phyloP scores from a whole-genome alignment of 176 grass and related monocot species.

The Oropetium thomaeum region DNA sequence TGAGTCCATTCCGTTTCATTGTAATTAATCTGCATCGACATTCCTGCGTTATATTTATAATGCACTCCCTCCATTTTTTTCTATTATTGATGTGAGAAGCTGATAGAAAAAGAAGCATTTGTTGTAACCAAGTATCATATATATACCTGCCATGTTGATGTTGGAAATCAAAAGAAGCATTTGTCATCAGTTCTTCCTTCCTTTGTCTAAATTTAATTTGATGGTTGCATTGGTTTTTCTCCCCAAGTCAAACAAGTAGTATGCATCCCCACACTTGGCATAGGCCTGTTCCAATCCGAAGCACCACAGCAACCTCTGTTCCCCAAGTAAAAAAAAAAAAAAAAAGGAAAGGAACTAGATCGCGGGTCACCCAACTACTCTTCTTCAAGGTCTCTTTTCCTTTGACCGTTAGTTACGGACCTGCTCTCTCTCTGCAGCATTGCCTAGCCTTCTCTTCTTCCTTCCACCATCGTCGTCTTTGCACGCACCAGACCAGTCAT shows the following conservation, averaged over 20 bases:
- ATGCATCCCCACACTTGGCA: no score
- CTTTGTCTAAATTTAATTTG: not conserved
- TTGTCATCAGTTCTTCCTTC: not conserved
- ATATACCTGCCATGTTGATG: no score
- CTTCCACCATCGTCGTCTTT: not conserved
- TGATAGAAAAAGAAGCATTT: no score
- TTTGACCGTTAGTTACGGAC: conserved; percentile 27
- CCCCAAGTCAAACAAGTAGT: not conserved
- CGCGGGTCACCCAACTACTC: conserved; percentile 24
- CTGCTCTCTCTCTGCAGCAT: not conserved
- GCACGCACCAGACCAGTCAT: not conserved
- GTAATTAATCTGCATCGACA: no score
- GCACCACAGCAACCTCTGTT: no score
- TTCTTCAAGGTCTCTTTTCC: conserved; percentile 30
- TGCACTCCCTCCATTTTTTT: no score
- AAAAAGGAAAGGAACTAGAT: not conserved
- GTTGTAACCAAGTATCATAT: no score
- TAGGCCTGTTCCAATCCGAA: no score
- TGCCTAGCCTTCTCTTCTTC: not conserved
- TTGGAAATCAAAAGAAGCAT: not conserved
- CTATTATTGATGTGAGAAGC: no score
- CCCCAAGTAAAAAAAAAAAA: no score
- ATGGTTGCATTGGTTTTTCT: not conserved
- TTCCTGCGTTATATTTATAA: no score
- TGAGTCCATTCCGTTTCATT: not conserved